Evolutionary conservation across 169 alveolate species (phyloP).

Genomic region (Theileria equi): DNA sequence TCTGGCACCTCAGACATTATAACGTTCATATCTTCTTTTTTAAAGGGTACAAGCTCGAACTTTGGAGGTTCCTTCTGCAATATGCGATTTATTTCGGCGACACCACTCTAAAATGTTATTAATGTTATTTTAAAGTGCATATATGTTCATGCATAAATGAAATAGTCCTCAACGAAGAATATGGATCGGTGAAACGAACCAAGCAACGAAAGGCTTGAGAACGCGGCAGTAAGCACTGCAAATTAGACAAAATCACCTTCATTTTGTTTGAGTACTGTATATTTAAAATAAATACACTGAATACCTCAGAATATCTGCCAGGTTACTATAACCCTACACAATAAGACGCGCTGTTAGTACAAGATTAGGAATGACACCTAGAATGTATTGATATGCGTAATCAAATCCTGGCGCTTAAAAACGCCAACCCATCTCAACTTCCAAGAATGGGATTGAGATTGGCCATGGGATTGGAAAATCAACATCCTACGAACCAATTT

Average conservation of each 20-base stretch:
- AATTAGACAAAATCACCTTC: too few species aligned
- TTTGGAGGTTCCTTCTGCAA: slow-evolving; percentile 63
- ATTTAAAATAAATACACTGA: too few species aligned
- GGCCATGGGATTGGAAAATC: slow-evolving; percentile 36
- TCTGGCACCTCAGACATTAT: slow-evolving; percentile 79
- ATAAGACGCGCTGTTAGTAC: neutral
- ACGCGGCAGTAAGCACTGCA: too few species aligned
- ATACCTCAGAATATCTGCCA: neutral
- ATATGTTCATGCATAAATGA: too few species aligned
- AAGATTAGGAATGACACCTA: too few species aligned
- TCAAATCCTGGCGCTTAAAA: slow-evolving; percentile 30
- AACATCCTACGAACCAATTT: slow-evolving; percentile 45
- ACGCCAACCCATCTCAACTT: slow-evolving; percentile 44
- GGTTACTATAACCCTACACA: neutral
- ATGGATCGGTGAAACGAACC: too few species aligned
- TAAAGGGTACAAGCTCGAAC: slow-evolving; percentile 64
- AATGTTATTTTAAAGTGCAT: neutral
- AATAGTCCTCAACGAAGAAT: too few species aligned
- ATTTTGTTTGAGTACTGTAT: too few species aligned
- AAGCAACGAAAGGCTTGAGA: too few species aligned
- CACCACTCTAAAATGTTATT: neutral
- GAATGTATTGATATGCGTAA: too few species aligned
- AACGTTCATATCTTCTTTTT: slow-evolving; percentile 72
- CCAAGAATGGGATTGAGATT: slow-evolving; percentile 60
- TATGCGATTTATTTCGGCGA: slow-evolving; percentile 23